These are phyloP conservation scores for Alternaria alternata DNA, from an alignment of 2,329 filamentous ascomycete genomes.

Conservation along the genomic window DNA sequence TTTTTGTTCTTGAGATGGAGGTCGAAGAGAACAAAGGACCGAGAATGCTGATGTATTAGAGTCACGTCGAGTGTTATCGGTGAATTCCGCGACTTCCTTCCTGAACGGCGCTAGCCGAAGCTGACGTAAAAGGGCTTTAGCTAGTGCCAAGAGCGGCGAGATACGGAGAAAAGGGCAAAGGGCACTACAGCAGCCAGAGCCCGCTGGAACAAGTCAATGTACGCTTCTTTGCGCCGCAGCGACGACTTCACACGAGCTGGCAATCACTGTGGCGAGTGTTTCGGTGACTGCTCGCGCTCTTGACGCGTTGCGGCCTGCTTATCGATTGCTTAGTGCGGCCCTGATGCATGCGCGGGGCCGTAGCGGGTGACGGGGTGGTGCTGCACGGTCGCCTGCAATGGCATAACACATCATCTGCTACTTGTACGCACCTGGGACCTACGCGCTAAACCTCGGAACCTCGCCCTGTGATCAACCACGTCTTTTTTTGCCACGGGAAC, in stretches of 20 bases:
- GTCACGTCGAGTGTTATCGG: conserved; percentile 19
- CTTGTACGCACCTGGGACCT: conserved; percentile 22
- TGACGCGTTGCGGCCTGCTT: conserved; percentile 21
- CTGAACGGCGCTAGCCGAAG: conserved; percentile 25
- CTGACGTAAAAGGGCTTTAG: conserved; percentile 28
- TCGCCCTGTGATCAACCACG: conserved; percentile 13
- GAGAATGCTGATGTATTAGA: neutral
- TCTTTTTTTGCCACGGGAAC: neutral
- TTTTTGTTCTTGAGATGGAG: neutral
- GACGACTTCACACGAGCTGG: neutral
- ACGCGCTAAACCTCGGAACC: conserved; percentile 22
- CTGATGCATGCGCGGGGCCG: conserved; percentile 24
- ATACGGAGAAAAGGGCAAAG: neutral
- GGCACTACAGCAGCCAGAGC: neutral
- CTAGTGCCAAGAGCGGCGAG: conserved; percentile 9
- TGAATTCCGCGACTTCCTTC: conserved; percentile 32
- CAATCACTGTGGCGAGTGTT: neutral
- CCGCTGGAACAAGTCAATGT: neutral
- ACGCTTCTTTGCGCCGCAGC: neutral
- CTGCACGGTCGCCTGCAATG: conserved; percentile 27
- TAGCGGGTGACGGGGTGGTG: conserved; percentile 10
- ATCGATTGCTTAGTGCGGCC: conserved; percentile 33
- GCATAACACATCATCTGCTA: conserved; percentile 42
- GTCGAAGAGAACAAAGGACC: neutral
- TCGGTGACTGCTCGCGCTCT: conserved; percentile 16